Evolutionary conservation across 257 asterid genomes (phyloP).

Genomic region (Nicotiana noctiflora): DNA sequence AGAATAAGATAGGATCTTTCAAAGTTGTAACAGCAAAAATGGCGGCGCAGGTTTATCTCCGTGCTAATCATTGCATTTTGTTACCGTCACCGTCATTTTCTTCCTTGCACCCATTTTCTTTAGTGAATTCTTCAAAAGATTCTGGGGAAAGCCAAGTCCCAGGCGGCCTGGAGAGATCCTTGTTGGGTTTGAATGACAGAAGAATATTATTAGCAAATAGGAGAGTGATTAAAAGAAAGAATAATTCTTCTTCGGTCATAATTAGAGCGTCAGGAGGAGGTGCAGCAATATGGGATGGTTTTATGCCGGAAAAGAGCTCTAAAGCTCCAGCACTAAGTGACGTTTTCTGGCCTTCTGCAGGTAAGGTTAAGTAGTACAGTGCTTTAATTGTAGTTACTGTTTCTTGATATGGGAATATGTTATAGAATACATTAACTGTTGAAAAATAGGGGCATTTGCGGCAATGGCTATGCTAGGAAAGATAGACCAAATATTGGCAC

Average conservation of each 20-base stretch:
- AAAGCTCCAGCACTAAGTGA: conserved; percentile 75
- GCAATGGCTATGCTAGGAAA: conserved; percentile 90
- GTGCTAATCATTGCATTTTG: no score
- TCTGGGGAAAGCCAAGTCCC: no score
- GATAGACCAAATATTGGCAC: conserved; percentile 71
- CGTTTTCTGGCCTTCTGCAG: conserved; percentile 92
- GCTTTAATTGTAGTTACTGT: not conserved
- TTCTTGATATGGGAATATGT: not conserved
- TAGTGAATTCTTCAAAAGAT: no score
- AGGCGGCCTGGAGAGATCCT: not conserved
- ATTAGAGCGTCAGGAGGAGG: conserved; percentile 17
- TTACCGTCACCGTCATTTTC: no score
- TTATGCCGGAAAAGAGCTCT: conserved; percentile 64
- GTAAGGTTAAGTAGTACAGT: conserved; percentile 16
- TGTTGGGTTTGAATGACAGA: not conserved
- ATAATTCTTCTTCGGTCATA: not conserved
- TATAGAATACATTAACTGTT: not conserved
- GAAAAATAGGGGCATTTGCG: conserved; percentile 65
- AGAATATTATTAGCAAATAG: not conserved
- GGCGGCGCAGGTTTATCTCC: no score
- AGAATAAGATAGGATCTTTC: no score
- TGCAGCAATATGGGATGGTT: conserved; percentile 54
- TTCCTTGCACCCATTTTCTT: no score
- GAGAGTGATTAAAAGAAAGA: conserved; percentile 12
- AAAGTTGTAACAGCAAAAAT: no score